Evolutionary conservation across 164 flowering plant species (phyloP).

Genomic region (Euptelea pleiosperma): DNA sequence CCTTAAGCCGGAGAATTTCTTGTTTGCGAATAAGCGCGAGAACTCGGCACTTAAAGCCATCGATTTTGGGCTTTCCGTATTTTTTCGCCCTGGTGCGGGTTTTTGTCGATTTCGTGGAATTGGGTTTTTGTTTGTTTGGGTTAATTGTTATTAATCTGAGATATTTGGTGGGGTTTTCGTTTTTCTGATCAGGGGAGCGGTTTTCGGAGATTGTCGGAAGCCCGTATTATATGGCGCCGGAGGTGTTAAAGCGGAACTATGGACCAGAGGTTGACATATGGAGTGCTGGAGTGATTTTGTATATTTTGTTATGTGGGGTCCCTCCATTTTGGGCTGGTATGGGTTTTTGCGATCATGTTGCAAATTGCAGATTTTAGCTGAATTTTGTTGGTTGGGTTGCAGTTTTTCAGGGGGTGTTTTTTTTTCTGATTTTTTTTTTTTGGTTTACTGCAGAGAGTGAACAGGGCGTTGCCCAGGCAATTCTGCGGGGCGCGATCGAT

Average conservation of each 20-base stretch:
- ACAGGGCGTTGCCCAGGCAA: slow-evolving; percentile 87
- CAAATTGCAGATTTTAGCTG: background rate
- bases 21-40: slow-evolving; percentile 80
- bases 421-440: too few relatives aligned
- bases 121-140: too few relatives aligned
- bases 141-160: too few relatives aligned
- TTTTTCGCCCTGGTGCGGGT: slow-evolving; percentile 57
- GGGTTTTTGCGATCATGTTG: too few relatives aligned
- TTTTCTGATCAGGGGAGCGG: slow-evolving; percentile 21
- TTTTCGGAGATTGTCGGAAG: slow-evolving; percentile 85
- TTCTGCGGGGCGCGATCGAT: slow-evolving; percentile 69
- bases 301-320: too few relatives aligned
- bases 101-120: background rate
- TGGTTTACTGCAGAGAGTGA: slow-evolving; percentile 72
- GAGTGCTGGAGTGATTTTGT: too few relatives aligned
- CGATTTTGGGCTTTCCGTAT: slow-evolving; percentile 84
- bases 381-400: background rate
- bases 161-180: too few relatives aligned
- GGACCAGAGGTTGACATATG: too few relatives aligned
- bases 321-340: too few relatives aligned
- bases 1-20: slow-evolving; percentile 91
- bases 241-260: slow-evolving; percentile 80
- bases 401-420: background rate
- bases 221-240: slow-evolving; percentile 96
- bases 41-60: slow-evolving; percentile 67